Conservation (phyloP, 805 yeast genomes). For the Kazachstania psychrophila region DNA sequence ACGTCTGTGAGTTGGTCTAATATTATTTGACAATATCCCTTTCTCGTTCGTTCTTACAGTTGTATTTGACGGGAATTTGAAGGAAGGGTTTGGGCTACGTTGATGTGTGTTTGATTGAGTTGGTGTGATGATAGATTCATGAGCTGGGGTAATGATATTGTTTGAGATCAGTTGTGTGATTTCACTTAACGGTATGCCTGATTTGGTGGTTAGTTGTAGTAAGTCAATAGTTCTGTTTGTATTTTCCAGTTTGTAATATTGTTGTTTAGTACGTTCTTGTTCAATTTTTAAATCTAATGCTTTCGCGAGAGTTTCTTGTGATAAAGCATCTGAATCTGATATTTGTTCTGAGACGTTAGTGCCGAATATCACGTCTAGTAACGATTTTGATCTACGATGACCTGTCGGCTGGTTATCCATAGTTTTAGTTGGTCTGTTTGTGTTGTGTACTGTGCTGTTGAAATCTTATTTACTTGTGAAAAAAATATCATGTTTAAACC, state of each 20-base stretch:
- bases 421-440: too few relatives aligned
- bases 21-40: neutral
- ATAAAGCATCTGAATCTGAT: constrained; percentile 29
- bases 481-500: too few relatives aligned
- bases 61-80: constrained; percentile 9
- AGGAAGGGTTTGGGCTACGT: too few relatives aligned
- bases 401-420: neutral
- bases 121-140: too few relatives aligned
- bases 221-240: constrained; percentile 52
- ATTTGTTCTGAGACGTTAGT: constrained; percentile 32
- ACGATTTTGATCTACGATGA: constrained; percentile 5
- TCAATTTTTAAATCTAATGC: constrained; percentile 55
- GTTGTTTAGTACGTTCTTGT: constrained; percentile 79
- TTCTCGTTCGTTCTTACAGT: constrained; percentile 5
- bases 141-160: too few relatives aligned
- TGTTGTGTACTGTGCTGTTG: too few relatives aligned
- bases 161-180: constrained; percentile 48
- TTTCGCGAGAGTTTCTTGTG: constrained; percentile 48
- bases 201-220: constrained; percentile 47
- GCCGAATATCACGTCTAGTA: constrained; percentile 38
- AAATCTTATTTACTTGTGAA: too few relatives aligned
- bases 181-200: constrained; percentile 54
- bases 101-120: too few relatives aligned
- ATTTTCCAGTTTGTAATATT: constrained; percentile 56
- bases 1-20: constrained; percentile 22